Evolutionary conservation across 208 protist genomes (phyloP).

Genomic region (Trypanosoma cruzi): DNA sequence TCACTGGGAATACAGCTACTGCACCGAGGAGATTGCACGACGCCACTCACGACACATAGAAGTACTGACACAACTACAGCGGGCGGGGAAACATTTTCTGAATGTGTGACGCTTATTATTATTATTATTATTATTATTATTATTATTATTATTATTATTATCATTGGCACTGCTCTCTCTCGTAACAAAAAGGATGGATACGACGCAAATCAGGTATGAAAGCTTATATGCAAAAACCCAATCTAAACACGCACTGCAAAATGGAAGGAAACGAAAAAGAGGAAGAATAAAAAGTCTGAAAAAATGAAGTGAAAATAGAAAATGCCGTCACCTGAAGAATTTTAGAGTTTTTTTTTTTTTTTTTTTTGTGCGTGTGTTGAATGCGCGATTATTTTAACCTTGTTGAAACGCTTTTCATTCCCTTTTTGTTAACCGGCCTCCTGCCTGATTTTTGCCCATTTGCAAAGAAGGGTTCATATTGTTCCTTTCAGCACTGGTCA

Average conservation of each 20-base stretch:
- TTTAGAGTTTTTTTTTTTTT: conserved; percentile 1
- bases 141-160: background rate
- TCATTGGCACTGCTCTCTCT: no score
- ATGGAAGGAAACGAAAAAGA: conserved; percentile 5
- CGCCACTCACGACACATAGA: conserved; percentile 51
- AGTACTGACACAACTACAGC: conserved; percentile 51
- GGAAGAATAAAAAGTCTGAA: conserved; percentile 6
- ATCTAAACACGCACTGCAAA: no score
- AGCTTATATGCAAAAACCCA: no score
- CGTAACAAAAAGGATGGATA: no score
- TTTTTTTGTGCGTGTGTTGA: no score
- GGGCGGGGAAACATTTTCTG: conserved; percentile 66
- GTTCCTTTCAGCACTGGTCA: no score
- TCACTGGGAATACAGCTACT: conserved; percentile 72
- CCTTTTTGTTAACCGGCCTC: background rate
- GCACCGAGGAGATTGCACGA: conserved; percentile 46
- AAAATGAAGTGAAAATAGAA: conserved; percentile 22
- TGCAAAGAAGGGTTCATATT: no score
- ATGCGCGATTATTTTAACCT: background rate
- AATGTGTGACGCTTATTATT: background rate
- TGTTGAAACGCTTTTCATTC: background rate
- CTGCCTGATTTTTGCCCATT: no score
- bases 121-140: background rate
- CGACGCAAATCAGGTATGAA: no score
- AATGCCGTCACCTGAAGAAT: background rate